phyloP scores from a whole-genome alignment of 179 eudicot species.

The Patellifolia procumbens region DNA sequence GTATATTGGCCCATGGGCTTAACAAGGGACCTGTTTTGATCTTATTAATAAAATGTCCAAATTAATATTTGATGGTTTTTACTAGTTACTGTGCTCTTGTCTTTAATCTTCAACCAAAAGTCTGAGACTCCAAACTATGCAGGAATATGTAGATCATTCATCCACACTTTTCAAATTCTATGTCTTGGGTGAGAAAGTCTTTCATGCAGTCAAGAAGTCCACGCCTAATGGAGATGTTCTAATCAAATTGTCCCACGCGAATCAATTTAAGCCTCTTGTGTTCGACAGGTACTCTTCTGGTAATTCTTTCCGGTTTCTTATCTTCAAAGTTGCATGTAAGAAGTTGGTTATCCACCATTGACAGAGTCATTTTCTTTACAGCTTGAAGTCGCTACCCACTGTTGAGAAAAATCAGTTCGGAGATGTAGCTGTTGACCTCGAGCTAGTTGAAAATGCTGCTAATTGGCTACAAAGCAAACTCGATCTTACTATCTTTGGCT shows the following conservation, averaged over 20 bases:
- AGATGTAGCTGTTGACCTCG: slow-evolving; percentile 56
- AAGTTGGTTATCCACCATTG: not conserved
- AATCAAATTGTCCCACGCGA: slow-evolving; percentile 47
- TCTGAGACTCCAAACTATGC: slow-evolving; percentile 28
- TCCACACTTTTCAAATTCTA: slow-evolving; percentile 80
- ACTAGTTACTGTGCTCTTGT: not conserved
- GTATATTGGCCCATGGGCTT: too few species aligned
- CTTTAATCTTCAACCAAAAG: slow-evolving; percentile 18
- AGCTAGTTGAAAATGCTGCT: slow-evolving; percentile 78
- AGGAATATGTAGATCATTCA: slow-evolving; percentile 96
- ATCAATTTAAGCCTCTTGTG: slow-evolving; percentile 59
- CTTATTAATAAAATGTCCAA: too few species aligned
- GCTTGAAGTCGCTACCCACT: slow-evolving; percentile 86
- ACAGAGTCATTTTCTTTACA: slow-evolving; percentile 31
- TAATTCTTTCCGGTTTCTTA: not conserved
- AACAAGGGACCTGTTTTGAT: too few species aligned
- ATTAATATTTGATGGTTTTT: not conserved
- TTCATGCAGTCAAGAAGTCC: slow-evolving; percentile 80
- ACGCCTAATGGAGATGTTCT: slow-evolving; percentile 65
- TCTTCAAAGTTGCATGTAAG: not conserved
- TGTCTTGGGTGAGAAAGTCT: slow-evolving; percentile 70
- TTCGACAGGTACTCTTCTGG: slow-evolving; percentile 70
- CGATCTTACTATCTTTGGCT: slow-evolving; percentile 86
- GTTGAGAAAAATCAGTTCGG: slow-evolving; percentile 41
- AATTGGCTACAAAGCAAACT: slow-evolving; percentile 69